Base-by-base conservation (phyloP, 1,139 yeast genomes). In the Tardiomyces digboiensis region DNA sequence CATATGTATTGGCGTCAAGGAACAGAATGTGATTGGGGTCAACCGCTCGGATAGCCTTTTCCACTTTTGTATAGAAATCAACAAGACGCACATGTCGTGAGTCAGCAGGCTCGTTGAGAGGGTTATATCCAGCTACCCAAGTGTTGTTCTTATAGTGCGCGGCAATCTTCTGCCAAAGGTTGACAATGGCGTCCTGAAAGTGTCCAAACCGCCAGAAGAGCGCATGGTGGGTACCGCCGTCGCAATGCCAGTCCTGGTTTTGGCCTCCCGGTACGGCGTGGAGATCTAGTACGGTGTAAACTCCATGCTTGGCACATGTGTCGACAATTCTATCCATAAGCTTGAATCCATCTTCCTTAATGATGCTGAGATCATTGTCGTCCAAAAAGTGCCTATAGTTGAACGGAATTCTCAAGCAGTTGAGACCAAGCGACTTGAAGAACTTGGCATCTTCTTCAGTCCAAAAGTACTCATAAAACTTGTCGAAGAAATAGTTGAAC, bases 181-280 rank as follows among this genome's bases (percentile, higher is more conserved):
- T 61, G 43, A 68, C 59, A 20, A 66, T 58, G 14, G 63, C 63
- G 47, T 70, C 74, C 54, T 71, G 75, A 56, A 70, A 68, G 18
- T 67, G 59, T 49, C 64, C 66, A 57, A 69, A 71, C 23, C 68
- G 70, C 73, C 75, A 71, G 54, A 71, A 71, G 29, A 68, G 48
- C 2, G 75, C 62, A 52, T 66, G 62, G 56, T 70, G 73, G 47
- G 66, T 59, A 5, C 65, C 67, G 2, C 71, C 64, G 55, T 71
- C 76, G 39, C 65, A 55, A 51, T 71, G 76, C 76, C 75, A 71
- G 53, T 69, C 75, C 54, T 71, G 75, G 52, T 69, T 70, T 54
- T 71, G 75, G 18, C 75, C 75, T 21, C 75, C 75, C 10, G 75
- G 75, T 21, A 61, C 64, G 10, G 75, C 62, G 50, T 71, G 75